A percentile compares a stretch with the other conserved stretches of the same genome.
These are phyloP conservation scores for Lactarius tabidus DNA, from an alignment of 768 basidiomycete species.

Conservation along the genomic window DNA sequence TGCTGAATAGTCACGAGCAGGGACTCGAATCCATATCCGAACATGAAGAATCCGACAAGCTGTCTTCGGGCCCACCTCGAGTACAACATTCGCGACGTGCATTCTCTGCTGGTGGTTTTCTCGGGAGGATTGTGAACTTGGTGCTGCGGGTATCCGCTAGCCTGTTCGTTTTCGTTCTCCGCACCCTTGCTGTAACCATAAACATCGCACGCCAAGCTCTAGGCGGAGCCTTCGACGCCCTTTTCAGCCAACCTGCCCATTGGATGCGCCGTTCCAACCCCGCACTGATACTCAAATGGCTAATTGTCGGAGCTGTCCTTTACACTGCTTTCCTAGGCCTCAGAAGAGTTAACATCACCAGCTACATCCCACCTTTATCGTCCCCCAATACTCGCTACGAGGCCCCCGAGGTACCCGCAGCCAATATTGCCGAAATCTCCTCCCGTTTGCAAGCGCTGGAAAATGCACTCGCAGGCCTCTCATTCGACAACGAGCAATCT, in stretches of 20 bases:
- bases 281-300: slow-evolving; percentile 40
- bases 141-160: slow-evolving; percentile 28
- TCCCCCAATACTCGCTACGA: slow-evolving; percentile 39
- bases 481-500: slow-evolving; percentile 49
- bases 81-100: slow-evolving; percentile 19
- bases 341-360: slow-evolving; percentile 29
- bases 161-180: slow-evolving; percentile 25
- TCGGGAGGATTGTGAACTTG: slow-evolving; percentile 43
- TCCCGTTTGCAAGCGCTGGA: slow-evolving; percentile 62
- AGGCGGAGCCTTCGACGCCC: slow-evolving; percentile 45
- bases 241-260: slow-evolving; percentile 46
- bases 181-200: slow-evolving; percentile 24
- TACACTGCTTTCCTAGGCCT: slow-evolving; percentile 46
- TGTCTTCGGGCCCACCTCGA: neutral
- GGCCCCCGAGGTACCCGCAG: slow-evolving; percentile 55
- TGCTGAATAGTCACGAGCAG: slow-evolving; percentile 41
- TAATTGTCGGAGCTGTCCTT: slow-evolving; percentile 41
- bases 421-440: slow-evolving; percentile 63
- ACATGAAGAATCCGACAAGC: slow-evolving; percentile 46
- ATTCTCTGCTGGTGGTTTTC: slow-evolving; percentile 46
- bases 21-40: slow-evolving; percentile 63
- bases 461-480: slow-evolving; percentile 54
- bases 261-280: slow-evolving; percentile 36
- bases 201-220: slow-evolving; percentile 36
- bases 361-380: slow-evolving; percentile 28